Conservation (phyloP, 2,329 filamentous ascomycete species). For the Alternaria gansuensis region DNA sequence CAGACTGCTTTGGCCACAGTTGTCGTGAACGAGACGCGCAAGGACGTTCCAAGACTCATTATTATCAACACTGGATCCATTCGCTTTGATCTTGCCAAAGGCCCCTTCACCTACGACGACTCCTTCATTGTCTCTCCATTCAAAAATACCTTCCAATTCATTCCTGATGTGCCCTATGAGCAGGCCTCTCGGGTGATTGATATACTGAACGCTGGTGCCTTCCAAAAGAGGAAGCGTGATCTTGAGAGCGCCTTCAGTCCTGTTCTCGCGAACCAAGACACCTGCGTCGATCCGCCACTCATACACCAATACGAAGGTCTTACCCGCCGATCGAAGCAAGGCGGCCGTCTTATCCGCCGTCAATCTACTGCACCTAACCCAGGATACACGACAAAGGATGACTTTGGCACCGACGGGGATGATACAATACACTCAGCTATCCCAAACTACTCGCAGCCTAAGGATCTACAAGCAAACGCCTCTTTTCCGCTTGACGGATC, state of each 20-base stretch:
- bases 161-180: conserved; percentile 62
- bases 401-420: conserved; percentile 66
- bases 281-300: conserved; percentile 60
- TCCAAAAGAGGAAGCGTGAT: conserved; percentile 49
- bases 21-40: conserved; percentile 63
- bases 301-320: conserved; percentile 38
- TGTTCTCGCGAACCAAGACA: conserved; percentile 53
- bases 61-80: conserved; percentile 69
- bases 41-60: conserved; percentile 63
- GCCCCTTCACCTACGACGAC: conserved; percentile 66
- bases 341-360: conserved; percentile 60
- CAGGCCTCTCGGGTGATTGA: conserved; percentile 54
- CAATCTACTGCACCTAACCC: conserved; percentile 55
- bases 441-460: conserved; percentile 59
- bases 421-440: conserved; percentile 63
- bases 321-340: conserved; percentile 41
- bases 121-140: conserved; percentile 67
- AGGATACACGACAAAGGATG: conserved; percentile 65
- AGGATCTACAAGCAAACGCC: conserved; percentile 61
- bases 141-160: conserved; percentile 62
- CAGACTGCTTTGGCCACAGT: conserved; percentile 61
- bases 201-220: conserved; percentile 58
- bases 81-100: conserved; percentile 69
- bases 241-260: conserved; percentile 46
- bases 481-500: conserved; percentile 59